Conservation (phyloP, 257 asterid genomes). For the Solanum sejunctum region DNA sequence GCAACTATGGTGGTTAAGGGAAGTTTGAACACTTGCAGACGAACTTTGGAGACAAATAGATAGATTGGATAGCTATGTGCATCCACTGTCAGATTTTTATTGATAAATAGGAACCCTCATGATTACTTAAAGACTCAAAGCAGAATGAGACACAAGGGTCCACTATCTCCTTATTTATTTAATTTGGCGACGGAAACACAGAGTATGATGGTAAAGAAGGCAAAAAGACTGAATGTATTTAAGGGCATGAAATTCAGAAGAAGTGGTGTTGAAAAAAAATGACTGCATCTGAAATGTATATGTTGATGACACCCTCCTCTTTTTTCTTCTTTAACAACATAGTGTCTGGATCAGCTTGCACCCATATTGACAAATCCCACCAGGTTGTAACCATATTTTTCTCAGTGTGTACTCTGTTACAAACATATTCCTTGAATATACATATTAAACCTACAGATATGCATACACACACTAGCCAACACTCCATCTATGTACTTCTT, state of each 20-base stretch:
- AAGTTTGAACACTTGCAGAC: neutral
- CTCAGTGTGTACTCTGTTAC: neutral
- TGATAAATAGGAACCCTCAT: neutral
- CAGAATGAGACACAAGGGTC: neutral
- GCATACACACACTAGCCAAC: neutral
- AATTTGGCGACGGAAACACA: neutral
- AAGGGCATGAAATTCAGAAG: neutral
- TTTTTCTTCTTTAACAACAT: too few species aligned
- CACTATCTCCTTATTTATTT: neutral
- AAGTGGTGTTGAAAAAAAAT: neutral
- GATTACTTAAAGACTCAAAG: neutral
- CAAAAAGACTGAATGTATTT: neutral
- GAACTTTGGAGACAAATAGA: neutral
- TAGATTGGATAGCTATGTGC: neutral
- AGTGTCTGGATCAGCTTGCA: too few species aligned
- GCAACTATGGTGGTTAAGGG: neutral
- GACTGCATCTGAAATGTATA: too few species aligned
- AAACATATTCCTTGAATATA: neutral
- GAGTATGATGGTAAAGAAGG: neutral
- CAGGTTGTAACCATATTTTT: neutral
- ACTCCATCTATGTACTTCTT: neutral
- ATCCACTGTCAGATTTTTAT: neutral
- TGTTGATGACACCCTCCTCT: too few species aligned
- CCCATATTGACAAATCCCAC: too few species aligned
- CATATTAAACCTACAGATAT: neutral